Evolutionary conservation across 257 asterid genomes (phyloP).

Genomic region (Fraxinus quadrangulata): DNA sequence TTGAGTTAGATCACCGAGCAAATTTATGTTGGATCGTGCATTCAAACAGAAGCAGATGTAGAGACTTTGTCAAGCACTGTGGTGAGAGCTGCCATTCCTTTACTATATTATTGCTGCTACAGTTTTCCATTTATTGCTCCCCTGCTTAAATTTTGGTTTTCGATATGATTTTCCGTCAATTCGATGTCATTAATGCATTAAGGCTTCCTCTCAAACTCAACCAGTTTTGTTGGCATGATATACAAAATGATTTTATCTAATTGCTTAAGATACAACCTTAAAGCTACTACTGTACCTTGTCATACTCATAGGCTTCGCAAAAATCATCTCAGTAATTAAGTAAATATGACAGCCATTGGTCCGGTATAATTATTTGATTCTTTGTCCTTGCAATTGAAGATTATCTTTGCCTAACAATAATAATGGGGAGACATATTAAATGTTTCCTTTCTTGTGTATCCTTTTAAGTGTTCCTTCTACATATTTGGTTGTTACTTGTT

Average conservation of each 20-base stretch:
- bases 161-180: background rate
- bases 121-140: slow-evolving; percentile 12
- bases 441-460: slow-evolving; percentile 9
- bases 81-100: slow-evolving; percentile 48
- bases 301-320: background rate
- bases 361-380: background rate
- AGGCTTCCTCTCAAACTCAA: background rate
- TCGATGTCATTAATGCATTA: slow-evolving; percentile 15
- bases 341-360: background rate
- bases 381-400: background rate
- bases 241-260: background rate
- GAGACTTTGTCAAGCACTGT: slow-evolving; percentile 58
- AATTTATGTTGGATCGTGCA: slow-evolving; percentile 90
- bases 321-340: slow-evolving; percentile 3
- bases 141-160: background rate
- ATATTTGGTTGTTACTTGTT: slow-evolving; percentile 24
- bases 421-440: background rate
- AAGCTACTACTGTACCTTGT: background rate
- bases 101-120: slow-evolving; percentile 11
- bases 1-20: slow-evolving; percentile 87
- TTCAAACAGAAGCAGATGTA: slow-evolving; percentile 79
- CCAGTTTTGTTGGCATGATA: background rate
- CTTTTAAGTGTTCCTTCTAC: background rate
- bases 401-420: slow-evolving; percentile 1
- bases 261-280: background rate